Evolutionary conservation across 345 rosid genomes (phyloP).

Genomic region (Salix koriyanagi): DNA sequence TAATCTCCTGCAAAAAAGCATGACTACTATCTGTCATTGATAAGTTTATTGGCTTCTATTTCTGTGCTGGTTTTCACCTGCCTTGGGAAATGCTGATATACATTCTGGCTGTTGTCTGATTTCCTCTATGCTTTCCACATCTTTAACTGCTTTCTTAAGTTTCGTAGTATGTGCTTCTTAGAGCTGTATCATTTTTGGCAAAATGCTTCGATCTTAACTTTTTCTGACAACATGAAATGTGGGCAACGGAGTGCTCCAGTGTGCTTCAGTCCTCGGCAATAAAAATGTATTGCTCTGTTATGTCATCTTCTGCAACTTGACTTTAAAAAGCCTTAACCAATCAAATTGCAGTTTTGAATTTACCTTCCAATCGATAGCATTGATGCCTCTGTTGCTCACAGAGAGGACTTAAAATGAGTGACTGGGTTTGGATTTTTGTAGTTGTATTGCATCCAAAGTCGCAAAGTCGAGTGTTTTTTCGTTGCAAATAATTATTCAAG

Average conservation of each 20-base stretch:
- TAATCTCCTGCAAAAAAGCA: not conserved
- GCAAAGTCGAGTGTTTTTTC: not conserved
- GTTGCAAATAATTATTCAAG: not conserved
- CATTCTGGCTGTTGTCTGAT: not conserved
- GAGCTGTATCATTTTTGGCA: not conserved
- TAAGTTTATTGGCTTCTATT: not conserved
- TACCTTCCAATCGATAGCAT: not conserved
- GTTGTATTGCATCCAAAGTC: not conserved
- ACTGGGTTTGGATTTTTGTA: not conserved
- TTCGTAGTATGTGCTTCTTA: not conserved
- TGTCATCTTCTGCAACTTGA: not conserved
- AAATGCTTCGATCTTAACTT: not conserved
- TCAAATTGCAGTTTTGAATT: not conserved
- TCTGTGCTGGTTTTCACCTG: not conserved
- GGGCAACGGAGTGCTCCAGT: not conserved
- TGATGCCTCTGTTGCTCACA: not conserved
- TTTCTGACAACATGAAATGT: not conserved
- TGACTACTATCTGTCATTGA: not conserved
- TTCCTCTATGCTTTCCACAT: not conserved
- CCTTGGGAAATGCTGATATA: not conserved
- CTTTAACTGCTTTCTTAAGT: not conserved
- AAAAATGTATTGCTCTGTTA: not conserved
- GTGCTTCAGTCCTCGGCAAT: not conserved
- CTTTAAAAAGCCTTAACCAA: not conserved
- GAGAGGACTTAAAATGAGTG: not conserved